Evolutionary conservation across 805 yeast species (phyloP).

Genomic region (Candida oleophila): DNA sequence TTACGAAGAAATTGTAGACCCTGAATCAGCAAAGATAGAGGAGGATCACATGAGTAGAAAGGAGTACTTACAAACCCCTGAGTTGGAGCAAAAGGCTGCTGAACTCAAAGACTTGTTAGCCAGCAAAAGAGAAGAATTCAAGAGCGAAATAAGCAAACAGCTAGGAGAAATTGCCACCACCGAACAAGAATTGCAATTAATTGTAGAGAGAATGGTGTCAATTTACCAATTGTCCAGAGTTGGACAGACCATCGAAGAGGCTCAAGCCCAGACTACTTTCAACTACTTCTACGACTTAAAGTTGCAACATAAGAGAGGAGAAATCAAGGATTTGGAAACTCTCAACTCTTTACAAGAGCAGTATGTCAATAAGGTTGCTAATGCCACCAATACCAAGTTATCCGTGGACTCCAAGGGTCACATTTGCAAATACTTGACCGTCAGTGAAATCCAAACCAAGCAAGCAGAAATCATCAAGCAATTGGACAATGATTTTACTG

Average conservation of each 20-base stretch:
- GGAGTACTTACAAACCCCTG: conserved; percentile 57
- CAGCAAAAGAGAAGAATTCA: conserved; percentile 13
- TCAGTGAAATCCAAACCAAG: conserved; percentile 21
- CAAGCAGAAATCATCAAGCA: conserved; percentile 18
- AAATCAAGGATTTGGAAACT: conserved; percentile 26
- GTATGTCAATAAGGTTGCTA: conserved; percentile 36
- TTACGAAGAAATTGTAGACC: conserved; percentile 50
- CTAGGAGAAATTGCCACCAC: conserved; percentile 21
- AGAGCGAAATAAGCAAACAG: conserved; percentile 7
- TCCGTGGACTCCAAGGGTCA: conserved; percentile 47
- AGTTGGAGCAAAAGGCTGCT: conserved; percentile 39
- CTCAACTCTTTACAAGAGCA: conserved; percentile 15
- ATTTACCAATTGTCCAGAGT: conserved; percentile 46
- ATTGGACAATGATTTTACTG: conserved; percentile 18
- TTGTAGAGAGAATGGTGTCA: conserved; percentile 52
- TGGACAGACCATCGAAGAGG: conserved; percentile 57
- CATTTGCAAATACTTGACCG: conserved; percentile 38
- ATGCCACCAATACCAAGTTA: conserved; percentile 42
- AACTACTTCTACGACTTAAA: conserved; percentile 46
- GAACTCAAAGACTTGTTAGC: conserved; percentile 35
- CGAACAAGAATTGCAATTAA: conserved; percentile 27
- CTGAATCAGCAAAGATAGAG: conserved; percentile 54
- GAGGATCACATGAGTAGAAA: conserved; percentile 64
- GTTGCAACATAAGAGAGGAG: conserved; percentile 38
- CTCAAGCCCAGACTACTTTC: conserved; percentile 57